phyloP scores from a whole-genome alignment of 768 basidiomycete species.

The Mrakia hoshinonis region DNA sequence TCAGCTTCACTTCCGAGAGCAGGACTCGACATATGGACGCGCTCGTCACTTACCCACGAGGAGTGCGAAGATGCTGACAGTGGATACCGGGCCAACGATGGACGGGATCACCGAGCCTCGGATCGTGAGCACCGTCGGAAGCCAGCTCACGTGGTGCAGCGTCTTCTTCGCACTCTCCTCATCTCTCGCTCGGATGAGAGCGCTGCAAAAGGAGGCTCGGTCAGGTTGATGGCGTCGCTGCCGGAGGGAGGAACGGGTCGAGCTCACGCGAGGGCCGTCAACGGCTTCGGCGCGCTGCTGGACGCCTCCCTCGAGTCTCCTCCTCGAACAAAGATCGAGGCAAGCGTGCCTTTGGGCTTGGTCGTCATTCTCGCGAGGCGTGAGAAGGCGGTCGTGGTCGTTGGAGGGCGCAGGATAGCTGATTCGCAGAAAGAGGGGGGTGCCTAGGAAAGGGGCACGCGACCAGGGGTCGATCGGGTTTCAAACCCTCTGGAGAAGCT shows the following conservation, averaged over 20 bases:
- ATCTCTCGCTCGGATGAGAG: constrained; percentile 18
- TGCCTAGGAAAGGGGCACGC: too few species aligned
- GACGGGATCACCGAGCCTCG: constrained; percentile 54
- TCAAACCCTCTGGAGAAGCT: too few species aligned
- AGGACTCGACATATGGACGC: too few species aligned
- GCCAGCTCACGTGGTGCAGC: constrained; percentile 48
- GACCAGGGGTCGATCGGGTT: too few species aligned
- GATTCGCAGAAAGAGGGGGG: too few species aligned
- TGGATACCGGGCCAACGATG: constrained; percentile 73
- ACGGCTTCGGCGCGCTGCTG: not conserved
- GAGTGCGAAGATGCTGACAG: constrained; percentile 61
- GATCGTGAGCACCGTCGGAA: constrained; percentile 57
- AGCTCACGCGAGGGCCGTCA: not conserved
- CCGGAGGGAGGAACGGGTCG: not conserved
- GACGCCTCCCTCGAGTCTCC: not conserved
- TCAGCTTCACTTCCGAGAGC: constrained; percentile 21
- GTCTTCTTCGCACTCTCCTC: not conserved
- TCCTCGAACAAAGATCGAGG: not conserved
- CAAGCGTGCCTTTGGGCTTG: not conserved
- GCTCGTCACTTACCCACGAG: constrained; percentile 33
- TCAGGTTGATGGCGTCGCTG: not conserved
- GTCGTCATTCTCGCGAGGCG: not conserved
- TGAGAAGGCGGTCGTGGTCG: too few species aligned
- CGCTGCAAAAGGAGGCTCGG: not conserved
- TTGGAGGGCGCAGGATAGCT: too few species aligned